phyloP scores from a whole-genome alignment of 176 grass and related monocot species.

The Eragrostis curvula region DNA sequence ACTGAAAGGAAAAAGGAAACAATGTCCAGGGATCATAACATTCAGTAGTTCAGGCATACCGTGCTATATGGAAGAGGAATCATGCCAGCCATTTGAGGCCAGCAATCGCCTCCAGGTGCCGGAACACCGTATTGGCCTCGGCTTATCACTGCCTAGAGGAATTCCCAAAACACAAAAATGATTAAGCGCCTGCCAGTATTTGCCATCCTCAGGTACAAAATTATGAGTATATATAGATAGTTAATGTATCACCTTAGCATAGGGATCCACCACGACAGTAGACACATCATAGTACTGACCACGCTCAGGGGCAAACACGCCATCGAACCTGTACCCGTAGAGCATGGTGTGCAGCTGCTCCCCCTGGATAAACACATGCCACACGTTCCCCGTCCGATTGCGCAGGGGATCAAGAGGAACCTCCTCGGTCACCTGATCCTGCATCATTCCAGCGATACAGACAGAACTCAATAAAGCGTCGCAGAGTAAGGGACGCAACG shows the following conservation, averaged over 20 bases:
- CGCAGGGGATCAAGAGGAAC: slow-evolving; percentile 61
- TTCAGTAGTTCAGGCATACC: slow-evolving; percentile 35
- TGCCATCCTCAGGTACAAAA: background rate
- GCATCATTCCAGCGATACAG: background rate
- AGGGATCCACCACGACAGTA: slow-evolving; percentile 78
- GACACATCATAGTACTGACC: slow-evolving; percentile 70
- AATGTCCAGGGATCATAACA: background rate
- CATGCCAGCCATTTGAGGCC: slow-evolving; percentile 96
- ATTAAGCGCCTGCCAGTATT: slow-evolving; percentile 5
- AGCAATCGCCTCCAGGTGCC: slow-evolving; percentile 54
- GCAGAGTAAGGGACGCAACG: too few species aligned
- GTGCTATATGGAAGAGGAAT: slow-evolving; percentile 55
- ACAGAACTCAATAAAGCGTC: background rate
- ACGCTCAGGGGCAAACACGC: slow-evolving; percentile 55
- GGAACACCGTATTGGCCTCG: slow-evolving; percentile 64
- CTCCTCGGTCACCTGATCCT: slow-evolving; percentile 71
- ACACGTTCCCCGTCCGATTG: slow-evolving; percentile 75
- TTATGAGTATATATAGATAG: background rate
- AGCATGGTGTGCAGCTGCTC: slow-evolving; percentile 63
- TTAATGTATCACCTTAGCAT: slow-evolving; percentile 74
- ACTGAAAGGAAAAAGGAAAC: background rate
- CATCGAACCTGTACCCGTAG: slow-evolving; percentile 89
- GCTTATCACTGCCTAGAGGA: slow-evolving; percentile 71
- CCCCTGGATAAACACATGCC: slow-evolving; percentile 77
- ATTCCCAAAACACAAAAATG: slow-evolving; percentile 10